Evolutionary conservation across 176 grass and related monocot genomes (phyloP).

Genomic region (Canna indica): DNA sequence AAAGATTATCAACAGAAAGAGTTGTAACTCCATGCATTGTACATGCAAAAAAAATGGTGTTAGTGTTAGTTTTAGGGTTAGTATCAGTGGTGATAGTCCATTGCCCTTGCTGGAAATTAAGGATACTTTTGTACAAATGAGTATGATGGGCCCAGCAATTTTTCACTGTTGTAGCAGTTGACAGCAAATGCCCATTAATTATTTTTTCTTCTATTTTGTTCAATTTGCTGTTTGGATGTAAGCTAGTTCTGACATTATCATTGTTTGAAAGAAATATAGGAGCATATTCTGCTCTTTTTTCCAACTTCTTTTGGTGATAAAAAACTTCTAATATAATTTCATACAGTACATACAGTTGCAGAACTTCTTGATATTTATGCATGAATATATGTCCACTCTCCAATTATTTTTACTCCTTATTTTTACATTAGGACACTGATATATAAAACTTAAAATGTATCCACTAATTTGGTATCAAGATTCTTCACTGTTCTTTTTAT

Average conservation of each 20-base stretch:
- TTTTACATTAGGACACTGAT: too few relatives aligned
- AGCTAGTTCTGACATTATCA: not conserved
- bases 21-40: not conserved
- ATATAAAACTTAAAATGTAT: too few relatives aligned
- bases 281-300: not conserved
- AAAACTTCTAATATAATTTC: too few relatives aligned
- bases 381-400: too few relatives aligned
- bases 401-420: too few relatives aligned
- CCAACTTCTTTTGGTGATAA: too few relatives aligned
- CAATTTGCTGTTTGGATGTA: not conserved
- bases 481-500: too few relatives aligned
- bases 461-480: too few relatives aligned
- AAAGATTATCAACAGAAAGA: not conserved
- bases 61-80: not conserved
- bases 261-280: slow-evolving; percentile 1
- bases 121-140: not conserved
- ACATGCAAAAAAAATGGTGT: not conserved
- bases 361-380: too few relatives aligned
- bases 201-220: not conserved
- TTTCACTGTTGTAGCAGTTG: not conserved
- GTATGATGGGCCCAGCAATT: not conserved
- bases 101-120: too few relatives aligned
- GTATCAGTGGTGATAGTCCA: not conserved
- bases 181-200: not conserved
- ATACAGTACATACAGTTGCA: too few relatives aligned